Evolutionary conservation across 2,329 filamentous ascomycete genomes (phyloP).

Genomic region (Pseudocercospora cruenta): DNA sequence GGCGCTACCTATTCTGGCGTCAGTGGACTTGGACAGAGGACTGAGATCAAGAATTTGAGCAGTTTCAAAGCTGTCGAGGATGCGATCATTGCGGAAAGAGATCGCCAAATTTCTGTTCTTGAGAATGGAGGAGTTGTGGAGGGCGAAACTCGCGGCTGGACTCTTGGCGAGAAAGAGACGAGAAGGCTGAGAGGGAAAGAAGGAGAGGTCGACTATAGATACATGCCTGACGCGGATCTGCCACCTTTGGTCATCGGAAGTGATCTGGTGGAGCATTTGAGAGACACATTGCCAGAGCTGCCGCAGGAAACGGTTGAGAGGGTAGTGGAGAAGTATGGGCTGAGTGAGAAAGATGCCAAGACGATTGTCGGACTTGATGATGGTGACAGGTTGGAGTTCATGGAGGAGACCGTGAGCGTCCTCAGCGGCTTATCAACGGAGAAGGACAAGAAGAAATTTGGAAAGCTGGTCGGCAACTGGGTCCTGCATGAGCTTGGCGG

Average conservation of each 20-base stretch:
- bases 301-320: slow-evolving; percentile 69
- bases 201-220: slow-evolving; percentile 95
- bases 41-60: slow-evolving; percentile 96
- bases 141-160: slow-evolving; percentile 93
- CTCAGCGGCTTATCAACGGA: slow-evolving; percentile 40
- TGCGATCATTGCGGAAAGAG: slow-evolving; percentile 86
- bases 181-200: slow-evolving; percentile 85
- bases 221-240: slow-evolving; percentile 96
- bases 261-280: slow-evolving; percentile 69
- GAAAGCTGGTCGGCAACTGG: slow-evolving; percentile 64
- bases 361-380: slow-evolving; percentile 77
- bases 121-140: slow-evolving; percentile 73
- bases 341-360: slow-evolving; percentile 81
- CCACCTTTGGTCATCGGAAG: slow-evolving; percentile 74
- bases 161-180: slow-evolving; percentile 80
- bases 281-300: slow-evolving; percentile 65
- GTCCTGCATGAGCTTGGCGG: slow-evolving; percentile 57
- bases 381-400: slow-evolving; percentile 80
- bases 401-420: slow-evolving; percentile 65
- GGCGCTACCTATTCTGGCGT: slow-evolving; percentile 60
- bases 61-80: slow-evolving; percentile 95
- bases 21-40: slow-evolving; percentile 75
- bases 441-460: slow-evolving; percentile 38
- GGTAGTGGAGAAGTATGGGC: slow-evolving; percentile 59
- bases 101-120: slow-evolving; percentile 81